A percentile compares a stretch with the other conserved stretches of the same genome.
Conservation (phyloP, 805 yeast genomes). For the Candida sithepensis region DNA sequence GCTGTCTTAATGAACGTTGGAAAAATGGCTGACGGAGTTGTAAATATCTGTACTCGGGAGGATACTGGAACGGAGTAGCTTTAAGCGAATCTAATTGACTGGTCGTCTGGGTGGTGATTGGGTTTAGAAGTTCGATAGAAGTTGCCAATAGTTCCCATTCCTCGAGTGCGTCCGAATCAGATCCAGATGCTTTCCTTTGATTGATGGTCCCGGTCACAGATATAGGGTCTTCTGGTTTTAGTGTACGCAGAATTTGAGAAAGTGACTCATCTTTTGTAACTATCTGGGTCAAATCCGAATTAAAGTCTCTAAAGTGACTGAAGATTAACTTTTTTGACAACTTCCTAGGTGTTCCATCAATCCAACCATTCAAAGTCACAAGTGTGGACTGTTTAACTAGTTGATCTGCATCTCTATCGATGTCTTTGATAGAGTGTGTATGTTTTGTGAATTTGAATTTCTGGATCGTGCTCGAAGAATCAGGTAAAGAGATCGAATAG, state of each 20-base stretch:
- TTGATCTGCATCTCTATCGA: conserved; percentile 8
- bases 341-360: conserved; percentile 68
- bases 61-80: conserved; percentile 53
- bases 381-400: conserved; percentile 11
- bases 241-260: conserved; percentile 36
- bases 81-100: conserved; percentile 65
- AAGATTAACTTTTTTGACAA: conserved; percentile 64
- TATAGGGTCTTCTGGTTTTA: conserved; percentile 74
- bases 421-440: conserved; percentile 25
- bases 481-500: conserved; percentile 14
- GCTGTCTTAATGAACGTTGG: conserved; percentile 51
- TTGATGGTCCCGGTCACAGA: conserved; percentile 55
- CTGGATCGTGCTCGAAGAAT: conserved; percentile 14
- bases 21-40: conserved; percentile 64
- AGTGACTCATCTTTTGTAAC: conserved; percentile 37
- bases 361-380: conserved; percentile 77
- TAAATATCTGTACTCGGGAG: conserved; percentile 76
- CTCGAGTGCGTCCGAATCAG: conserved; percentile 16
- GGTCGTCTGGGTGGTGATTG: conserved; percentile 50
- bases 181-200: conserved; percentile 30
- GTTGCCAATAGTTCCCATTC: conserved; percentile 58
- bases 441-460: conserved; percentile 28
- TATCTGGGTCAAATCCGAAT: conserved; percentile 66
- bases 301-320: conserved; percentile 69
- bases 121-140: conserved; percentile 54